Conservation (phyloP, 306 rosid genomes). For the Pachyrhizus erosus region DNA sequence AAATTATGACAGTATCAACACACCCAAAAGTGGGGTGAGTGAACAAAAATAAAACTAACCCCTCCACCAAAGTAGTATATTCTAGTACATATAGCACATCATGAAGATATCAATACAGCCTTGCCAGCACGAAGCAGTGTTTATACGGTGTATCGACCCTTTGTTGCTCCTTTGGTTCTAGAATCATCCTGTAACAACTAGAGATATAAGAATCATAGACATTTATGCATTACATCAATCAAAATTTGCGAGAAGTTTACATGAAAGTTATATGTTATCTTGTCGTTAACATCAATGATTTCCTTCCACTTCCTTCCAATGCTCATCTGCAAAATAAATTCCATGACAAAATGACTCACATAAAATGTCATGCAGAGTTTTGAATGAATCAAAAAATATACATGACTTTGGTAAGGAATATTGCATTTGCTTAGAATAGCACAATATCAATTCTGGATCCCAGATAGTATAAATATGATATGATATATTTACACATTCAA, state of each 20-base stretch:
- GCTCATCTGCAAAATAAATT: conserved; percentile 68
- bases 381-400: neutral
- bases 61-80: conserved; percentile 24
- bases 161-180: conserved; percentile 67
- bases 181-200: conserved; percentile 77
- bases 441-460: neutral
- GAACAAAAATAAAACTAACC: neutral
- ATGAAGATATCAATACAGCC: conserved; percentile 15
- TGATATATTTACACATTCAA: neutral
- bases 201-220: conserved; percentile 41
- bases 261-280: conserved; percentile 77
- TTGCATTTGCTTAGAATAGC: neutral
- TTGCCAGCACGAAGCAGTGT: conserved; percentile 36
- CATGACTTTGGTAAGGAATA: conserved; percentile 8
- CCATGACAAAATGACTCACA: conserved; percentile 23
- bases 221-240: neutral
- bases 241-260: conserved; percentile 51
- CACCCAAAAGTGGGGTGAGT: conserved; percentile 22
- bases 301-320: conserved; percentile 99
- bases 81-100: conserved; percentile 35
- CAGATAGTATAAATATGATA: neutral
- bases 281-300: conserved; percentile 73
- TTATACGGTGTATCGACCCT: conserved; percentile 75
- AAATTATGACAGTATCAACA: conserved; percentile 18
- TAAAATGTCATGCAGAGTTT: neutral